Evolutionary conservation across 495 filamentous ascomycete genomes (phyloP), one percentile per base, ranked within the genome.

Genomic region (Xylaria venustula): DNA sequence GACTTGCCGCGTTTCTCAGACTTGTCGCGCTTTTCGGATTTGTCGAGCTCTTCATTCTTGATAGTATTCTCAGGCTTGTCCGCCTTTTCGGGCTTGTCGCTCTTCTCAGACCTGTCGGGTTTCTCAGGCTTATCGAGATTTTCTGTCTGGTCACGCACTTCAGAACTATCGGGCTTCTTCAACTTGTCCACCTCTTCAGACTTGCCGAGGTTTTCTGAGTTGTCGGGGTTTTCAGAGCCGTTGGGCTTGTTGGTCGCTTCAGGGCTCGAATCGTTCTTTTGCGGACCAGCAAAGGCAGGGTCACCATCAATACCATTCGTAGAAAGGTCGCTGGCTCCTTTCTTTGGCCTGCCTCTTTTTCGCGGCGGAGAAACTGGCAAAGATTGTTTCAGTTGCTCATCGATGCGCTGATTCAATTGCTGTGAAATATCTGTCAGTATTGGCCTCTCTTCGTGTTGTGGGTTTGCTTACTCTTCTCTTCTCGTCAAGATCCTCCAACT

Each of bases 341-440:
- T 28, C 50, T 61, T 47, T 6, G 42, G 5, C 9, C 23, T 46
- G 6, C 17, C 5, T 22, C 22, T 55, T 23, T 26, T 57, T 23
- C 71, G 61, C 0, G 44, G 51, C 7, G 64, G 66, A 1, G 48
- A 11, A 9, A 62, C 19, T 0, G 66, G 64, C 19, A 71, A 8
- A 0, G 72, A 52, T 20, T 61, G 61, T 59, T 68, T 58, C 3
- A 76, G 58, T 51, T 73, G 62, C 17, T 74, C 74, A 34, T 75
- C 74, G 26, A 76, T 70, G 22, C 67, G 64, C 3, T 63, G 69
- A 41, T 76, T 76, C 19, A 76, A 58, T 45, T 76, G 72, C 74
- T 76, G n/a, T n/a, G 12, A 17, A 42, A 1, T 32, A 28, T 19
- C 1, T 12, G 20, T 62, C 36, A 68, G 64, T 41, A 41, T 37